Evolutionary conservation across 2,329 filamentous ascomycete species (phyloP).

Genomic region (Calonectria fujianensis): DNA sequence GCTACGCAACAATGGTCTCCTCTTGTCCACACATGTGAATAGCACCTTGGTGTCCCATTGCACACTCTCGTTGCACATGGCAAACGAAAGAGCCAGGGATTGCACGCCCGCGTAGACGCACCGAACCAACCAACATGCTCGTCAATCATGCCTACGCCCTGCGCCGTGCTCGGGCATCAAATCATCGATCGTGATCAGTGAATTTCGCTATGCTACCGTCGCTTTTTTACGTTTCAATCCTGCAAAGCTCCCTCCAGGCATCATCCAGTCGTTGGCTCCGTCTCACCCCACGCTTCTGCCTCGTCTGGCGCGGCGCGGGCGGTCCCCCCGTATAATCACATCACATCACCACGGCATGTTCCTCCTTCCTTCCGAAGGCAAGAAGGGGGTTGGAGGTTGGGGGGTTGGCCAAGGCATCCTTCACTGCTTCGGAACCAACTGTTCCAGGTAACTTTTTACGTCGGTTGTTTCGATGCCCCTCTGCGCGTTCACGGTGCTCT

Average conservation of each 20-base stretch:
- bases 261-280: conserved; percentile 7
- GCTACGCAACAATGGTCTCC: conserved; percentile 14
- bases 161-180: conserved; percentile 15
- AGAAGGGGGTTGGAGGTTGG: background rate
- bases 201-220: conserved; percentile 25
- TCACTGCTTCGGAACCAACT: conserved; percentile 38
- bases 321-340: background rate
- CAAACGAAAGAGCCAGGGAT: background rate
- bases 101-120: conserved; percentile 4
- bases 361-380: conserved; percentile 25
- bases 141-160: conserved; percentile 12
- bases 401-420: background rate
- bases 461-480: conserved; percentile 67
- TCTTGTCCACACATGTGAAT: conserved; percentile 27
- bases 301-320: background rate
- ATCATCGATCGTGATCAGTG: conserved; percentile 21
- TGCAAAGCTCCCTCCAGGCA: conserved; percentile 21
- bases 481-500: conserved; percentile 71
- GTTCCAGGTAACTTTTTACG: conserved; percentile 63
- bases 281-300: conserved; percentile 7
- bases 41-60: background rate
- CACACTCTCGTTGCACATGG: conserved; percentile 17
- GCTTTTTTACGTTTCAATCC: conserved; percentile 14
- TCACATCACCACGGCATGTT: conserved; percentile 22
- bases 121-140: conserved; percentile 11